These are phyloP conservation scores for Pleurotus citrinopileatus DNA, from an alignment of 768 basidiomycete genomes.

Conservation along the genomic window DNA sequence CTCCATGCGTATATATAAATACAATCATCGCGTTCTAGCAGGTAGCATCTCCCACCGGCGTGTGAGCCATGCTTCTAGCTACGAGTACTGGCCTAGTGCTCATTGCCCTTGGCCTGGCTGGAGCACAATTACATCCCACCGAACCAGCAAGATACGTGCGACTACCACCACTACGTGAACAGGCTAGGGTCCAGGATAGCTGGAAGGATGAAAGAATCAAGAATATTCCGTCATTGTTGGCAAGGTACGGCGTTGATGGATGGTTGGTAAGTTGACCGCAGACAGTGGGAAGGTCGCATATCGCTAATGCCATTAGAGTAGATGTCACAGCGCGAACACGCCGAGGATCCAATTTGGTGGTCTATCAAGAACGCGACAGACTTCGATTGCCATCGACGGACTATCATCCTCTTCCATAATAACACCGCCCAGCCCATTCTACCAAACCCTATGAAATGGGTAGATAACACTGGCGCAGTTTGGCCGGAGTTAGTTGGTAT, in stretches of 20 bases:
- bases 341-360: conserved; percentile 53
- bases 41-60: too few species aligned
- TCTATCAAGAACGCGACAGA: conserved; percentile 47
- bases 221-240: conserved; percentile 38
- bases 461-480: conserved; percentile 47
- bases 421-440: conserved; percentile 32
- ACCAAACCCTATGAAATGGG: conserved; percentile 42
- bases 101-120: background rate
- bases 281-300: background rate
- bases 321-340: conserved; percentile 48
- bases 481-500: conserved; percentile 42
- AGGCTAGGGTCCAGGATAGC: conserved; percentile 34
- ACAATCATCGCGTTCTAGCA: too few species aligned
- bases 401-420: conserved; percentile 47
- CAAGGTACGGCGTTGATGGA: conserved; percentile 39
- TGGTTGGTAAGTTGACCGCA: conserved; percentile 34
- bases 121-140: conserved; percentile 23
- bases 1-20: too few species aligned
- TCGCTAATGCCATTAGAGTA: conserved; percentile 16
- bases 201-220: conserved; percentile 40
- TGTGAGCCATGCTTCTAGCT: too few species aligned
- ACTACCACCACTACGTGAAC: conserved; percentile 37
- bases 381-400: conserved; percentile 46
- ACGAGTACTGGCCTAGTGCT: too few species aligned
- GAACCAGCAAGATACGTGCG: conserved; percentile 30